phyloP scores from a whole-genome alignment of 148 eudicot genomes.

The Vaccinium vitisidaea region DNA sequence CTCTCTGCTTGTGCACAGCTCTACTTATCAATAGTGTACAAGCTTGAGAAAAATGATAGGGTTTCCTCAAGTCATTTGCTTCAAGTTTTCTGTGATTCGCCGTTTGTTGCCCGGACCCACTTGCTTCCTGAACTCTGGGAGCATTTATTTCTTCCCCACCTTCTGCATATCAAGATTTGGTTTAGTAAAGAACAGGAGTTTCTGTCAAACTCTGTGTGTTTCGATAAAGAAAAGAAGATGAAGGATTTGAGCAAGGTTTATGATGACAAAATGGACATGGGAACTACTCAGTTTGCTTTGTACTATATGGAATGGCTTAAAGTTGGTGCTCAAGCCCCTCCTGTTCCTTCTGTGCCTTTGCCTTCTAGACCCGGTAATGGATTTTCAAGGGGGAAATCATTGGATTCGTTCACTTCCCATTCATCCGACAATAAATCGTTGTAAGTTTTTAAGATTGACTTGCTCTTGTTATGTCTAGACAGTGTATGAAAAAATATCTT shows the following conservation, averaged over 20 bases:
- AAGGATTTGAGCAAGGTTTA: conserved; percentile 30
- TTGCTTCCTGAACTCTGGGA: conserved; percentile 55
- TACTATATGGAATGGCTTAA: conserved; percentile 53
- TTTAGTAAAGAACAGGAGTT: conserved; percentile 31
- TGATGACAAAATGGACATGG: conserved; percentile 36
- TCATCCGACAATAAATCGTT: conserved; percentile 30
- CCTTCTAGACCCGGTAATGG: conserved; percentile 32
- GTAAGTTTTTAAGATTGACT: conserved; percentile 29
- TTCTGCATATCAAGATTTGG: conserved; percentile 54
- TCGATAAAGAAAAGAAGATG: conserved; percentile 28
- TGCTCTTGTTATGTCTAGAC: not conserved
- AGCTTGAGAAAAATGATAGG: conserved; percentile 44
- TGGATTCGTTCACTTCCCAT: conserved; percentile 26
- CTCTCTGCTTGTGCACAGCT: conserved; percentile 52
- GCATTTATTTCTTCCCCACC: conserved; percentile 56
- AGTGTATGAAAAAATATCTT: not conserved
- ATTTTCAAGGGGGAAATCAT: conserved; percentile 32
- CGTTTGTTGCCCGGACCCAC: conserved; percentile 38
- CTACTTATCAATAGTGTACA: conserved; percentile 46
- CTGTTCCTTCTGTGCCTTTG: conserved; percentile 47
- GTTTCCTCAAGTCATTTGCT: conserved; percentile 38
- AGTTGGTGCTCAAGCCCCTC: conserved; percentile 36
- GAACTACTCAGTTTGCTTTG: conserved; percentile 38
- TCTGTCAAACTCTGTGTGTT: conserved; percentile 14
- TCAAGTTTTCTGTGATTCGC: conserved; percentile 44